A percentile compares a stretch with the other conserved stretches of the same genome.
Conservation (phyloP, 305 asterid genomes). For the Euphrasia arctica region DNA sequence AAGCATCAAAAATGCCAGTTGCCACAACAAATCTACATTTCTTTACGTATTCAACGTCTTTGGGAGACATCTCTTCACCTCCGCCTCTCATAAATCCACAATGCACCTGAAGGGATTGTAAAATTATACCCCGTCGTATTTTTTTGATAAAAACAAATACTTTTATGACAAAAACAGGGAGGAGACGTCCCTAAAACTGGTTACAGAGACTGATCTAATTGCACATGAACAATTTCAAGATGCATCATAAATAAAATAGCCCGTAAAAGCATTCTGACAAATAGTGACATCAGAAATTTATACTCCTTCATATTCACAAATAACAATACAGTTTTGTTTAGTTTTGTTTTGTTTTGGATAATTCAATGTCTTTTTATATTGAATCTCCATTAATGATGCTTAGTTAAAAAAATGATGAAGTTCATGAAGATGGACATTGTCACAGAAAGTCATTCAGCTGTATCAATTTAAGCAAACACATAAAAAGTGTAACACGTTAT, state of each 20-base stretch:
- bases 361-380: conserved; percentile 10
- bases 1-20: conserved; percentile 93
- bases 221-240: not conserved
- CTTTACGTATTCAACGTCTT: conserved; percentile 61
- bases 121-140: not conserved
- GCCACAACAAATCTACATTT: conserved; percentile 89
- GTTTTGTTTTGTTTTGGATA: not conserved
- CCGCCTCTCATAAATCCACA: conserved; percentile 92
- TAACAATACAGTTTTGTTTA: not conserved
- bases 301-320: not conserved
- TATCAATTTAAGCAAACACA: conserved; percentile 18
- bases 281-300: not conserved
- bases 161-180: no score
- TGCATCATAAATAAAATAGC: not conserved
- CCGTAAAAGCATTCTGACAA: not conserved
- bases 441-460: conserved; percentile 6
- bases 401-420: not conserved
- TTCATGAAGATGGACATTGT: conserved; percentile 13
- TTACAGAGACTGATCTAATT: not conserved
- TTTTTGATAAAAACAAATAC: not conserved
- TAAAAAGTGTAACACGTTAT: conserved; percentile 19
- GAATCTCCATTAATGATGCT: conserved; percentile 17
- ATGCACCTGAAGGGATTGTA: conserved; percentile 54
- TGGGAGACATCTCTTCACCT: conserved; percentile 81
- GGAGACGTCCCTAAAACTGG: not conserved